Evolutionary conservation across 164 flowering plant genomes (phyloP), one percentile per base, ranked within the genome.

Genomic region (Echeveria elegans): DNA sequence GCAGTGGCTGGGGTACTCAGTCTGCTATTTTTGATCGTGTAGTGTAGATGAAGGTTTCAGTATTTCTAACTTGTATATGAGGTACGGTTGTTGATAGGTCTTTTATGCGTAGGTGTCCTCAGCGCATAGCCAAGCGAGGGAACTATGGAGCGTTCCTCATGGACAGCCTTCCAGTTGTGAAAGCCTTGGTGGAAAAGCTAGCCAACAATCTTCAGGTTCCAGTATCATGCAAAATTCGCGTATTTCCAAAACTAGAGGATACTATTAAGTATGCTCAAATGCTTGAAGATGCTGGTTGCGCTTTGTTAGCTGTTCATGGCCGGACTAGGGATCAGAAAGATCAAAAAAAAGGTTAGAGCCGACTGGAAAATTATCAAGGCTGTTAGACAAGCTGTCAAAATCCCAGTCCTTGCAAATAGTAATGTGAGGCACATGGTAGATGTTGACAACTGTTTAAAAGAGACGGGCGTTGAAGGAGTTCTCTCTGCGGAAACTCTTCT

Each of bases 401-500:
- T 94, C 63, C 99, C 99, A 0, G 96, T 94, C 53, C 85, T 94
- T 64, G 99, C 97, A 15, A 91, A 94, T 74, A 97, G 97, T 50
- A 89, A 94, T 71, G 73, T 91, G 23, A 74, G 99, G 53, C 92
- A 91, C 74, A 73, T 88, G 81, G 93, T 84, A 65, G 99, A 94
- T 76, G 94, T 83, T n/a, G 28, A 47, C 30, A 70, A 72, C 69
- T 94, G 93, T 73, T 73, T 94, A 77, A 76, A 82, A 73, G 85
- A 76, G 67, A 94, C 99, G 0, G 90, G 96, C 18, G 85, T 71
- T 43, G 96, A 94, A 38, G 97, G 99, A 50, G 89, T 94, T 48
- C 96, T 94, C 71, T 94, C 99, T n/a, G 99, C 99, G 1, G 97
- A 89, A 73, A 23, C 94, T 64, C 94, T 94, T 36, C 93, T 91